Base-by-base conservation (phyloP, 225 moss, liverwort and hornwort genomes). In the Lunularia cruciata region DNA sequence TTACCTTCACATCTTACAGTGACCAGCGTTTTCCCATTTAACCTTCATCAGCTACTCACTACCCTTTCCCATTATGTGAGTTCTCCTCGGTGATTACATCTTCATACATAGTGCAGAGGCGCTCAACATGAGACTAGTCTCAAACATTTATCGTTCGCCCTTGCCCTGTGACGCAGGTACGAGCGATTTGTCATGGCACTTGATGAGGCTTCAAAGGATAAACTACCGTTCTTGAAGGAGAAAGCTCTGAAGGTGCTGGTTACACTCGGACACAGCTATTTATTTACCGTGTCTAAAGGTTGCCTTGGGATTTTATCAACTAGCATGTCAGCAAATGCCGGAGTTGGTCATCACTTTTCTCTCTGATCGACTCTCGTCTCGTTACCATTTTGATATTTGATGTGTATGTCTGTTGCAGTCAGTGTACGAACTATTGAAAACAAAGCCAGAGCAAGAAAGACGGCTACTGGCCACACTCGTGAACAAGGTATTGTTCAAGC, bases 221-320 rank as follows among this genome's bases (percentile, higher is more conserved):
- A 82, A 7, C 75, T 93, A 23, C 77, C 75, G 36, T 91, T 93
- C 46, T 63, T 98, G 63, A 98, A 93, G 75, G 93, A 98, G 72
- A 98, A 91, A 73, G 85, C 98, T 22, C 77, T 98, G 3, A 93
- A 93, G 93, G 98, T 98, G n/a, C n/a, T n/a, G n/a, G n/a, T n/a
- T n/a, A n/a, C n/a, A n/a, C n/a, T n/a, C n/a, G n/a, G n/a, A n/a
- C n/a, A n/a, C n/a, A n/a, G n/a, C n/a, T n/a, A n/a, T n/a, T n/a
- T n/a, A n/a, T n/a, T 46, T 23, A 18, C 2, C 18, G 26, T 45
- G 27, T 42, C 1, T 30, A 1, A 11, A 32, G 31, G 2, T 36
- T 20, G 18, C 3, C 35, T 1, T 19, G 0, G 14, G 57, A 30
- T 11, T 3, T 33, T 57, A 27, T 56, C 56, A 28, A 12, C 28